These are phyloP conservation scores for Ormosia semicastrata DNA, from an alignment of 306 rosid species.

Conservation along the genomic window DNA sequence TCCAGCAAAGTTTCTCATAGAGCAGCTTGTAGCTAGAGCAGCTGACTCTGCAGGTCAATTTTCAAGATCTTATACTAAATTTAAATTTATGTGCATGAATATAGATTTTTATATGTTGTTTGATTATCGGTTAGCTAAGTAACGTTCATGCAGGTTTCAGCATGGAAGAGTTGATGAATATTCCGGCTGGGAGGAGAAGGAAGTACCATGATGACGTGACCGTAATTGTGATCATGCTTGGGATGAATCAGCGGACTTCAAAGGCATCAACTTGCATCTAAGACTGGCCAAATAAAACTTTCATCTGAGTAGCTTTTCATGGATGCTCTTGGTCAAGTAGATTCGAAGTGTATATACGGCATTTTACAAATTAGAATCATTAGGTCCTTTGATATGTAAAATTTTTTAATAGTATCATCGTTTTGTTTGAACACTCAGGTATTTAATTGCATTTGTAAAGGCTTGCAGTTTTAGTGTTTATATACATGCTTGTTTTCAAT, in stretches of 20 bases:
- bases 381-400: constrained; percentile 10
- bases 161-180: constrained; percentile 83
- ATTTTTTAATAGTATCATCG: not conserved
- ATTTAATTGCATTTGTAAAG: not conserved
- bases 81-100: not conserved
- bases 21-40: constrained; percentile 79
- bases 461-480: not conserved
- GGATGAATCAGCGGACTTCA: constrained; percentile 84
- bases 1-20: constrained; percentile 89
- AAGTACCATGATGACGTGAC: constrained; percentile 98
- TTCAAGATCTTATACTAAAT: constrained; percentile 17
- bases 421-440: not conserved
- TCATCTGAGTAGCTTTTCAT: constrained; percentile 32
- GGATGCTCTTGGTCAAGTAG: constrained; percentile 14
- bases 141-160: constrained; percentile 64
- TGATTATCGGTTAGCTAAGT: not conserved
- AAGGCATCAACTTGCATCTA: constrained; percentile 85
- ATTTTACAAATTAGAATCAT: not conserved
- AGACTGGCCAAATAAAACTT: constrained; percentile 25
- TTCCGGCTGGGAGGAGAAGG: constrained; percentile 92
- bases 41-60: constrained; percentile 73
- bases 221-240: constrained; percentile 81
- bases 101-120: not conserved
- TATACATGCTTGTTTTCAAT: not conserved
- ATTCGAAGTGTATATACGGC: constrained; percentile 28